Base-by-base conservation (phyloP, 2,329 filamentous ascomycete species). In the Pseudogymnoascus sp. region DNA sequence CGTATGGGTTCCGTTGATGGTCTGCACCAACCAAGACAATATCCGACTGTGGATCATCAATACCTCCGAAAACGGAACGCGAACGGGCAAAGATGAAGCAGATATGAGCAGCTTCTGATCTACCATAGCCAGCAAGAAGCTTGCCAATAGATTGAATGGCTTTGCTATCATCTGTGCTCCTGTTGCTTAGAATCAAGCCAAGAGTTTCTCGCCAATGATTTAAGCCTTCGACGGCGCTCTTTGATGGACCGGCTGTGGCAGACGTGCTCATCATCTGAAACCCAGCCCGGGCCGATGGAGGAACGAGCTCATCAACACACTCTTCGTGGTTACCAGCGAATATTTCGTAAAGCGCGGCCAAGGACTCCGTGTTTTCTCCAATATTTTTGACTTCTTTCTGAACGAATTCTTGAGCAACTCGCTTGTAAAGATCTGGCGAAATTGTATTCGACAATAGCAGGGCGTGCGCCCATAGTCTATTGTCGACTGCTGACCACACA, bases 151-250 rank as follows among this genome's bases (percentile, higher is more conserved):
- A 84, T 60, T 88, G 79, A 26, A 99, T 75, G 5, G 91, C 91
- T 61, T 85, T 82, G 8, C 82, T 79, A 72, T 99, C 94, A 26
- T 89, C 86, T 2, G 81, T 74, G 63, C 88, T 96, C 62, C 94
- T 85, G 72, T 99, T 99, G 74, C 89, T 92, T 39, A 96, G 74
- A 23, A 97, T 83, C 61, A 99, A 77, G 1, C 86, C 83, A 37
- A 97, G 76, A 0, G 94, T 96, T 73, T 99, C 94, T 41, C 85
- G 85, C 94, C 94, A 99, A 71, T 91, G 91, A 67, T 97, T 89
- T 18, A 99, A 77, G 3, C 94, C 94, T 67, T 90, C 88, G 4
- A 92, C 77, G 0, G 86, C 85, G 71, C 94, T 90, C 64, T 84
- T 86, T 0, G 84, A 78, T 30, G 83, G 74, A 2, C 80, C 82